These are phyloP conservation scores for Malus fusca DNA, from an alignment of 306 rosid species.

Conservation along the genomic window DNA sequence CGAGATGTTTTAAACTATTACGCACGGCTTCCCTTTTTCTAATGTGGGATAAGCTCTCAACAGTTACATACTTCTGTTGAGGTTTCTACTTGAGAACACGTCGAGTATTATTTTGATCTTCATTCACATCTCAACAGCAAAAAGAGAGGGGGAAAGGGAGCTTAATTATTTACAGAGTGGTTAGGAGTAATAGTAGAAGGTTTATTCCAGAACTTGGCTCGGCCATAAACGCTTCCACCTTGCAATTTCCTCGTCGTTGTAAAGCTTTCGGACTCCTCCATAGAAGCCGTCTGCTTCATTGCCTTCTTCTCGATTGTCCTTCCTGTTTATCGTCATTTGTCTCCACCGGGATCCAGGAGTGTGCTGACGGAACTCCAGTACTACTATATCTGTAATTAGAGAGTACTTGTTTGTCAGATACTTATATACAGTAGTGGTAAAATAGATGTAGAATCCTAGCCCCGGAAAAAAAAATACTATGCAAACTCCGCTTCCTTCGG, in stretches of 20 bases:
- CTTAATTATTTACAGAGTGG: neutral
- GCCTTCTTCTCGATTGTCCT: conserved; percentile 69
- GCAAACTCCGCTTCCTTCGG: neutral
- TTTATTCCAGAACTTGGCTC: conserved; percentile 34
- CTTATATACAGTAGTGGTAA: neutral
- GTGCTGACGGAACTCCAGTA: conserved; percentile 82
- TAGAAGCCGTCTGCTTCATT: conserved; percentile 75
- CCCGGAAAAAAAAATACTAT: neutral
- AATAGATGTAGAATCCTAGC: neutral
- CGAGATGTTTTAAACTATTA: neutral
- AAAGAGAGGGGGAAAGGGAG: neutral
- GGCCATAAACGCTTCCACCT: conserved; percentile 80
- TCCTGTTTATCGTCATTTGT: conserved; percentile 51
- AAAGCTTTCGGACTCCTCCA: conserved; percentile 79
- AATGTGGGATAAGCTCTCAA: neutral
- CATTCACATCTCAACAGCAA: neutral
- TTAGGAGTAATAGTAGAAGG: conserved; percentile 2
- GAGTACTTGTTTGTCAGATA: conserved; percentile 11
- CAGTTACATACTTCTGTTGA: neutral
- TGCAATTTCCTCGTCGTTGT: conserved; percentile 51
- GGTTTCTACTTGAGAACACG: neutral
- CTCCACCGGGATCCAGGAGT: conserved; percentile 74
- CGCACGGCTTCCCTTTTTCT: neutral
- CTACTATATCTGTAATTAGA: conserved; percentile 48
- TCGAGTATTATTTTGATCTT: neutral